Percentiles rank a stretch among this genome's conserved stretches.
phyloP scores from a whole-genome alignment of 768 basidiomycete genomes.

The Leccinum uliginosum region DNA sequence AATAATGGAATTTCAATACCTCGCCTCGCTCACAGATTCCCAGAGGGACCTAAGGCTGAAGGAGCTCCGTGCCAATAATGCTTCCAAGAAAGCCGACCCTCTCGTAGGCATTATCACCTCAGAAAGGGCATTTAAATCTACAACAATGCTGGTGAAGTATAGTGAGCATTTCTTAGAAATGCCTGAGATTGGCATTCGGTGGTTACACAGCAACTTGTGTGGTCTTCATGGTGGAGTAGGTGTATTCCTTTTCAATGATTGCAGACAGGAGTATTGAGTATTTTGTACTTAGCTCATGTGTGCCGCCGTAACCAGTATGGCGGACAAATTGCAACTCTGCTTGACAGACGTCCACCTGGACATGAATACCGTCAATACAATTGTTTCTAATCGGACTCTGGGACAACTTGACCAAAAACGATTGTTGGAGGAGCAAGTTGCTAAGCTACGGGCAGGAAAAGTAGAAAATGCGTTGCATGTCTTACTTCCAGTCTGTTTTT shows the following conservation, averaged over 20 bases:
- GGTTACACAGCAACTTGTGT: not conserved
- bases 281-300: not conserved
- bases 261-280: too few species aligned
- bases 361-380: too few species aligned
- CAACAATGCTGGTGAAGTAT: not conserved
- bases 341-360: not conserved
- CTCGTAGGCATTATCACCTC: not conserved
- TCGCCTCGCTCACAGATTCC: not conserved
- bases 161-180: not conserved
- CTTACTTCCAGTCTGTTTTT: too few species aligned
- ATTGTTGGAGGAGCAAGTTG: too few species aligned
- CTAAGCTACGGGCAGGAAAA: too few species aligned
- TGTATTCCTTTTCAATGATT: too few species aligned
- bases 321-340: not conserved
- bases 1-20: slow-evolving; percentile 8
- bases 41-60: not conserved
- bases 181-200: not conserved
- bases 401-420: too few species aligned
- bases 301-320: not conserved
- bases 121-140: not conserved
- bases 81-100: not conserved
- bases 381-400: too few species aligned
- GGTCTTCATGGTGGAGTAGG: not conserved
- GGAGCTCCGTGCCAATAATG: not conserved
- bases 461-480: too few species aligned